Percentiles rank a stretch among this genome's conserved stretches.
Conservation (phyloP, 1,284 basidiomycete species). For the Hemileccinum hortonii region DNA sequence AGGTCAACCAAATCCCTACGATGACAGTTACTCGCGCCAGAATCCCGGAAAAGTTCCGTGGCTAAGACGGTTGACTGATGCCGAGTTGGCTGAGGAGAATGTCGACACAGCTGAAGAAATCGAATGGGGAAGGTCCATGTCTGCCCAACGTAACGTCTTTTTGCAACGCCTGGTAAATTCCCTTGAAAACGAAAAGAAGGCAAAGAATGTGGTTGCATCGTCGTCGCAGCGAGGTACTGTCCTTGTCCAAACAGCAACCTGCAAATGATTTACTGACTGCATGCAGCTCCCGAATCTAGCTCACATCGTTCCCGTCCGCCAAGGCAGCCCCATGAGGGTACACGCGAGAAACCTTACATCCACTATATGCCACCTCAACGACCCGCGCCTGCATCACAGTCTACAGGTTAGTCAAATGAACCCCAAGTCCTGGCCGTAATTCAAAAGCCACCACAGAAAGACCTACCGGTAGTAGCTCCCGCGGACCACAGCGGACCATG, state of each 20-base stretch:
- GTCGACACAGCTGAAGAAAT: slow-evolving; percentile 67
- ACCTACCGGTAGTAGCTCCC: slow-evolving; percentile 12
- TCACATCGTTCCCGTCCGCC: slow-evolving; percentile 29
- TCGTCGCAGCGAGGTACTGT: slow-evolving; percentile 29
- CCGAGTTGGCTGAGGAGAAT: slow-evolving; percentile 59
- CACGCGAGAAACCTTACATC: slow-evolving; percentile 41
- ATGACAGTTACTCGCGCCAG: slow-evolving; percentile 52
- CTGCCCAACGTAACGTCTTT: slow-evolving; percentile 60
- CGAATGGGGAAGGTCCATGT: slow-evolving; percentile 66
- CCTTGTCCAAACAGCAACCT: not conserved
- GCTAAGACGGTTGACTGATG: slow-evolving; percentile 47
- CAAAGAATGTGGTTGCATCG: slow-evolving; percentile 31
- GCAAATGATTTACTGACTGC: slow-evolving; percentile 10
- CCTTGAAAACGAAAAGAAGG: slow-evolving; percentile 49
- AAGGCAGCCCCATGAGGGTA: slow-evolving; percentile 26
- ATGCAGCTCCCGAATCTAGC: slow-evolving; percentile 22
- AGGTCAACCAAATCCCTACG: slow-evolving; percentile 60
- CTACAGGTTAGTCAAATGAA: slow-evolving; percentile 19
- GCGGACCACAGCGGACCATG: slow-evolving; percentile 37
- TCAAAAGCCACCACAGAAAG: slow-evolving; percentile 22
- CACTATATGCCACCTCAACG: slow-evolving; percentile 37
- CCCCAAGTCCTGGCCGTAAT: not conserved
- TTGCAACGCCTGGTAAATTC: slow-evolving; percentile 57
- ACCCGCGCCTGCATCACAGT: slow-evolving; percentile 14
- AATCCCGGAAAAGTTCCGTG: slow-evolving; percentile 56